Conservation (phyloP, 2,329 filamentous ascomycete species). For the Biscogniauxia mediterranea region DNA sequence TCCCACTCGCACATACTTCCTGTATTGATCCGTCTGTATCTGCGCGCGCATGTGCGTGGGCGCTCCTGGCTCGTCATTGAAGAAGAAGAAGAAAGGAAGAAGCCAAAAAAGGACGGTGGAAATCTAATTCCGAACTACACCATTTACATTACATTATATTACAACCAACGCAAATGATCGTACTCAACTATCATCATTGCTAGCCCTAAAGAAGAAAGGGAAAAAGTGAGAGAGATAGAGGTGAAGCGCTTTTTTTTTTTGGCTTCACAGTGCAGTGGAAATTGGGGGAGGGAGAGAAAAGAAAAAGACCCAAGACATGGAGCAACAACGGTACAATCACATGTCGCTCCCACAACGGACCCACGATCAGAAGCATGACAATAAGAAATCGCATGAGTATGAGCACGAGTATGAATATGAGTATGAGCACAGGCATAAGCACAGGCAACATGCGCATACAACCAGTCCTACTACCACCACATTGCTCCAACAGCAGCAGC, state of each 20-base stretch:
- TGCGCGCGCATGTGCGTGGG: no score
- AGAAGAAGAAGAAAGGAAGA: background rate
- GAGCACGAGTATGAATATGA: background rate
- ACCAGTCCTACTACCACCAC: background rate
- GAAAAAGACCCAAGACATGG: constrained; percentile 23
- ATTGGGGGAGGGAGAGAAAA: background rate
- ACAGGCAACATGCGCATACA: constrained; percentile 2
- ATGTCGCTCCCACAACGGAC: constrained; percentile 39
- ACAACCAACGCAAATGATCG: background rate
- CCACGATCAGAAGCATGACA: constrained; percentile 25
- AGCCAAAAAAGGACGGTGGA: background rate
- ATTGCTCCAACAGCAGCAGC: constrained; percentile 1
- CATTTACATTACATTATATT: background rate
- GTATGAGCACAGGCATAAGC: constrained; percentile 23
- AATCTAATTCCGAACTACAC: background rate
- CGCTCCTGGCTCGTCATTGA: background rate
- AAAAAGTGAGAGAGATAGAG: background rate
- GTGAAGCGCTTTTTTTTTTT: constrained; percentile 10
- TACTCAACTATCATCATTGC: constrained; percentile 12
- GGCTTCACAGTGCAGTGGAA: constrained; percentile 5
- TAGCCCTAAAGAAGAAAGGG: constrained; percentile 1
- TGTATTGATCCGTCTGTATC: background rate
- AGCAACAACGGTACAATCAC: constrained; percentile 43
- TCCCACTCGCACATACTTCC: background rate
- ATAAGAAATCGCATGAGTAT: background rate